Conservation (phyloP, 2,329 filamentous ascomycete genomes). For the Claviceps sp. region DNA sequence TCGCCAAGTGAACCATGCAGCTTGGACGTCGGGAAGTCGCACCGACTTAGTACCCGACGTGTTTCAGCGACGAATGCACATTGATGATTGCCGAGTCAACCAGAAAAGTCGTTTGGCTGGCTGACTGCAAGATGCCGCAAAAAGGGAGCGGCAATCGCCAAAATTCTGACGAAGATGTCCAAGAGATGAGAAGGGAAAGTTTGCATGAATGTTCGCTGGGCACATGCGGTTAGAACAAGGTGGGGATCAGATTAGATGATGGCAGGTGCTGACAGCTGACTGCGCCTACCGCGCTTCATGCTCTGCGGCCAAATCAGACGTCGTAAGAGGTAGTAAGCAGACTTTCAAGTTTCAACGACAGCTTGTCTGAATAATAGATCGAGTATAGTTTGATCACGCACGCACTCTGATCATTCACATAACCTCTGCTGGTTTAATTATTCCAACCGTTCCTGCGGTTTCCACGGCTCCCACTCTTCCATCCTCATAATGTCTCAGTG, state of each 20-base stretch:
- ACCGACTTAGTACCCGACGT: conserved; percentile 5
- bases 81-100: conserved; percentile 16
- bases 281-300: no score
- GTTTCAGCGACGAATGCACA: conserved; percentile 13
- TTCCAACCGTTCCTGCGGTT: no score
- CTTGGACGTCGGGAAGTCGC: neutral
- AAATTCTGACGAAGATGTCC: neutral
- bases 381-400: no score
- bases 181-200: neutral
- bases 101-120: neutral
- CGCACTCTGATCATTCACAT: no score
- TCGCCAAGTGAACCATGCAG: neutral
- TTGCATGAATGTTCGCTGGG: neutral
- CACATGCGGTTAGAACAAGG: neutral
- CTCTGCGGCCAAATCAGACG: no score
- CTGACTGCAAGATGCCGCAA: neutral
- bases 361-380: no score
- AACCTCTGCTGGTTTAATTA: no score
- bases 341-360: no score
- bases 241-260: neutral
- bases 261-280: neutral
- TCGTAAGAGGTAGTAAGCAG: no score
- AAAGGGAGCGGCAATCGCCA: neutral
- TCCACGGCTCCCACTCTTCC: no score
- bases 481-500: neutral